These are phyloP conservation scores for Xylariaceae sp. DNA, from an alignment of 2,329 filamentous ascomycete species.

Conservation along the genomic window DNA sequence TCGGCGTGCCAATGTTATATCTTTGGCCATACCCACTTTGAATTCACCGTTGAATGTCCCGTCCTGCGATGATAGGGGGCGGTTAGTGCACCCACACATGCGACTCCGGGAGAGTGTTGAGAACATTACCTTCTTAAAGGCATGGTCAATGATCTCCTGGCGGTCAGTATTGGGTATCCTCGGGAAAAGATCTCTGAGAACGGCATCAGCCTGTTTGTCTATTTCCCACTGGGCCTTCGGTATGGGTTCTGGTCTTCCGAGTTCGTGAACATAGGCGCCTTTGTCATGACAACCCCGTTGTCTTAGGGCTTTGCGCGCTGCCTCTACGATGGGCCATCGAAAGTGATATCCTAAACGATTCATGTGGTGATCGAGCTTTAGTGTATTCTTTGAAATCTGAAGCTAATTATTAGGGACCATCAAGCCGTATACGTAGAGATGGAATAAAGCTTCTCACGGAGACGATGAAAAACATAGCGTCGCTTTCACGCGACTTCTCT, in stretches of 20 bases:
- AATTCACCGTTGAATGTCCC: constrained; percentile 46
- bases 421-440: constrained; percentile 14
- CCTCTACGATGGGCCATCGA: constrained; percentile 52
- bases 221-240: constrained; percentile 55
- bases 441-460: constrained; percentile 42
- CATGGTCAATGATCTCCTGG: constrained; percentile 55
- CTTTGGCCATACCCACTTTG: constrained; percentile 52
- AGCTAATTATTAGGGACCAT: constrained; percentile 14
- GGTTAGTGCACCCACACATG: constrained; percentile 8
- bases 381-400: constrained; percentile 33
- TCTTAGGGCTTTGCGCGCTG: constrained; percentile 37
- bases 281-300: constrained; percentile 25
- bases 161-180: constrained; percentile 61
- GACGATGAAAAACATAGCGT: constrained; percentile 61
- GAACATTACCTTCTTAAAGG: constrained; percentile 54
- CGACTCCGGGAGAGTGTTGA: neutral
- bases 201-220: constrained; percentile 56
- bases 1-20: constrained; percentile 54
- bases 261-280: constrained; percentile 23
- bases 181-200: constrained; percentile 58
- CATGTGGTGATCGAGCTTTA: constrained; percentile 46
- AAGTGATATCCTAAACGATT: constrained; percentile 58
- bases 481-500: constrained; percentile 56
- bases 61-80: constrained; percentile 36
- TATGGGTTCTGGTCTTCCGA: constrained; percentile 49